Evolutionary conservation across 2,329 filamentous ascomycete genomes (phyloP).

Genomic region (Cryphonectria japonica): DNA sequence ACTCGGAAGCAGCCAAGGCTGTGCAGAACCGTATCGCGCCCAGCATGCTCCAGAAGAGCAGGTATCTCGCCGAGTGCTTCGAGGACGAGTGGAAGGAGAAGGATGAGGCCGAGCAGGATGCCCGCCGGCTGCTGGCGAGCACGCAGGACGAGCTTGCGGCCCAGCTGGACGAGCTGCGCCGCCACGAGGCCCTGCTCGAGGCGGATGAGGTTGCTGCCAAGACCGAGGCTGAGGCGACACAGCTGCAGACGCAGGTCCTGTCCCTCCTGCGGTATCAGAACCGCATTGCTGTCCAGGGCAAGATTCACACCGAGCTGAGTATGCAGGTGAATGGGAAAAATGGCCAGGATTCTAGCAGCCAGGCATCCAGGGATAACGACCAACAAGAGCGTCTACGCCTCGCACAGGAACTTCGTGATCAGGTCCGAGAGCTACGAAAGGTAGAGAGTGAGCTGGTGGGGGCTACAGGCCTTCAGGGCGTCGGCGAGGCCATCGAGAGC

Average conservation of each 20-base stretch:
- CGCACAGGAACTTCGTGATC: conserved; percentile 58
- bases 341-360: conserved; percentile 36
- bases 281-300: conserved; percentile 55
- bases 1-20: conserved; percentile 67
- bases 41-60: conserved; percentile 72
- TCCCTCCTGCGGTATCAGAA: conserved; percentile 51
- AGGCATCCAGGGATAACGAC: conserved; percentile 42
- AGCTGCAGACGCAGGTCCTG: conserved; percentile 43
- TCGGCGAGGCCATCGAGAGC: conserved; percentile 73
- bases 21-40: conserved; percentile 71
- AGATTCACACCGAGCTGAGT: conserved; percentile 54
- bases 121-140: conserved; percentile 66
- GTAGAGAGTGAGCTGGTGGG: conserved; percentile 71
- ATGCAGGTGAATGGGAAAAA: conserved; percentile 49
- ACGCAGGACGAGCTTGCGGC: conserved; percentile 70
- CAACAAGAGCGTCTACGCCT: conserved; percentile 61
- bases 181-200: conserved; percentile 54
- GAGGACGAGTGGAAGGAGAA: conserved; percentile 78
- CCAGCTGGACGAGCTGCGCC: conserved; percentile 57
- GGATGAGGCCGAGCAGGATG: conserved; percentile 69
- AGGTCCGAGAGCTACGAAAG: conserved; percentile 62
- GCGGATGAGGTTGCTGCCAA: conserved; percentile 57
- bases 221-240: conserved; percentile 54
- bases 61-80: conserved; percentile 70
- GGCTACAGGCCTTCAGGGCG: conserved; percentile 69